phyloP scores from a whole-genome alignment of 108 stramenopile species.

The Chaetoceros muelleri region DNA sequence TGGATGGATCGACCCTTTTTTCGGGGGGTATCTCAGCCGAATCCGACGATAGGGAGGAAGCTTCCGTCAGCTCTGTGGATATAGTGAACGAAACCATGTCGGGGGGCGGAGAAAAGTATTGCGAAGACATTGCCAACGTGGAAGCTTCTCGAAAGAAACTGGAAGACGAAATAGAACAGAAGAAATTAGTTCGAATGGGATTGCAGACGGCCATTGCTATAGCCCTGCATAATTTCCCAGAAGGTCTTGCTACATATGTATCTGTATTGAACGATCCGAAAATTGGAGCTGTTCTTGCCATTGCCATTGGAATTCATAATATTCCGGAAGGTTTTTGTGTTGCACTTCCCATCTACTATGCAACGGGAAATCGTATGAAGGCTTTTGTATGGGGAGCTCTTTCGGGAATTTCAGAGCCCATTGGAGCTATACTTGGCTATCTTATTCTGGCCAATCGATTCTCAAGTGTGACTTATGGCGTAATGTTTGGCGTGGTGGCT shows the following conservation, averaged over 20 bases:
- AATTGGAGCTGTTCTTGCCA: constrained; percentile 54
- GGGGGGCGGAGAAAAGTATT: neutral
- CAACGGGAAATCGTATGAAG: constrained; percentile 69
- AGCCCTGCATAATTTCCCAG: constrained; percentile 83
- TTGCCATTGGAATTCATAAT: constrained; percentile 75
- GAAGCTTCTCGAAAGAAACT: neutral
- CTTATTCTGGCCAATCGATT: constrained; percentile 42
- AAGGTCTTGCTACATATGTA: constrained; percentile 84
- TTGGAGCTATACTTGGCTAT: constrained; percentile 79
- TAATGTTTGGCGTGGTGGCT: constrained; percentile 75
- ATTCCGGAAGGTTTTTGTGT: constrained; percentile 89
- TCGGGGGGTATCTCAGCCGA: too few species aligned
- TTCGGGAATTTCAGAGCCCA: constrained; percentile 57
- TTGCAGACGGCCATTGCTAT: constrained; percentile 71
- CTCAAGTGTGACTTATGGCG: constrained; percentile 39
- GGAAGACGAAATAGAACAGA: constrained; percentile 12
- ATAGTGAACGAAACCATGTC: too few species aligned
- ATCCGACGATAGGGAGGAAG: too few species aligned
- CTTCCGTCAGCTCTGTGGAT: too few species aligned
- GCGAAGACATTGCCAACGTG: too few species aligned
- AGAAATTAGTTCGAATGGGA: constrained; percentile 44
- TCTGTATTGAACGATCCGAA: constrained; percentile 51
- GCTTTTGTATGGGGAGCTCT: constrained; percentile 73
- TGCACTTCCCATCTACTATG: constrained; percentile 84
- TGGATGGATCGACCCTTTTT: neutral